These are phyloP conservation scores for Yamadazyma kanchanaburiensis DNA, from an alignment of 1,139 yeast species.

Conservation along the genomic window DNA sequence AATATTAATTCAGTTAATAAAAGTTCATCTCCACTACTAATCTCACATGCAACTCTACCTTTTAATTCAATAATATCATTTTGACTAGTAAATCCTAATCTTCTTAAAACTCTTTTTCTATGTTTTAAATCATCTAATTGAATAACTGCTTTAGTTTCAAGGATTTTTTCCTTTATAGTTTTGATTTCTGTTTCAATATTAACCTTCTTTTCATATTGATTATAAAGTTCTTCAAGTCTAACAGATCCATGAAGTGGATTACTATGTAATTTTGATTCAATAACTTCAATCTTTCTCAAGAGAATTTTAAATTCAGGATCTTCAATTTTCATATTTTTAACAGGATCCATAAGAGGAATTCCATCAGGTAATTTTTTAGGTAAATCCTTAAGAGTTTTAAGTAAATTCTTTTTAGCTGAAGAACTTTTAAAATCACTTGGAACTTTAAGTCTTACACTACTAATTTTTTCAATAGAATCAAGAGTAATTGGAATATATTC, in stretches of 20 bases:
- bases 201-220: slow-evolving; percentile 62
- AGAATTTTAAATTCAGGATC: slow-evolving; percentile 73
- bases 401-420: slow-evolving; percentile 68
- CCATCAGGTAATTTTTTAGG: slow-evolving; percentile 86
- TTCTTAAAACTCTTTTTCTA: slow-evolving; percentile 85
- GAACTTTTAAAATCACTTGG: slow-evolving; percentile 77
- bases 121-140: slow-evolving; percentile 92
- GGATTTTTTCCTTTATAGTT: slow-evolving; percentile 58
- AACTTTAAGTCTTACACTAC: slow-evolving; percentile 75
- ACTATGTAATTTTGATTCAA: slow-evolving; percentile 66
- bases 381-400: slow-evolving; percentile 77
- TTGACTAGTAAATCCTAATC: slow-evolving; percentile 75
- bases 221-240: slow-evolving; percentile 59
- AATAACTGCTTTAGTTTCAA: slow-evolving; percentile 85
- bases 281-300: slow-evolving; percentile 73
- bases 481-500: slow-evolving; percentile 85
- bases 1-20: slow-evolving; percentile 86
- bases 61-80: slow-evolving; percentile 88
- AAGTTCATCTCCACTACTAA: slow-evolving; percentile 91
- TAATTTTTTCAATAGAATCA: slow-evolving; percentile 68
- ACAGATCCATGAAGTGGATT: slow-evolving; percentile 72
- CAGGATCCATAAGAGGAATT: slow-evolving; percentile 83
- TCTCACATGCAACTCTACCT: slow-evolving; percentile 95
- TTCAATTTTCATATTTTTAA: slow-evolving; percentile 85
- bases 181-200: slow-evolving; percentile 60